These are phyloP conservation scores for Ophiostoma sp. DNA, from an alignment of 2,329 filamentous ascomycete genomes.

Conservation along the genomic window DNA sequence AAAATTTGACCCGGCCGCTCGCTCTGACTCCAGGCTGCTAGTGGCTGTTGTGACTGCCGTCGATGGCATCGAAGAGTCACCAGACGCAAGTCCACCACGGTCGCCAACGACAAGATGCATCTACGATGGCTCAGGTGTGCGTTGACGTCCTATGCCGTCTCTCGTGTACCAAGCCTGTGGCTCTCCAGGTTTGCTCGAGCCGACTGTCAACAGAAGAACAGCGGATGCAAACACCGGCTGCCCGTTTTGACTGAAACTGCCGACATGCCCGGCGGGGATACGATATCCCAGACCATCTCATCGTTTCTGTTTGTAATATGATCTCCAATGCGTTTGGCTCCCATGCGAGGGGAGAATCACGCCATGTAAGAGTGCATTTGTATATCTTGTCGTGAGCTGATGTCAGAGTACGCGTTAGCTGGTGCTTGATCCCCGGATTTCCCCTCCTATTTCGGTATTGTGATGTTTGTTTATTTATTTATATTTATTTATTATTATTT, in stretches of 20 bases:
- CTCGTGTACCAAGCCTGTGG: not conserved
- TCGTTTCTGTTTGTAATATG: not conserved
- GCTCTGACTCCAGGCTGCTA: not conserved
- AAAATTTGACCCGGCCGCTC: not conserved
- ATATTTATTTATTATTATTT: too few relatives aligned
- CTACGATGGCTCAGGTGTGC: not conserved
- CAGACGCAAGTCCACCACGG: not conserved
- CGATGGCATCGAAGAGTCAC: not conserved
- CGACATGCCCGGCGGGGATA: not conserved
- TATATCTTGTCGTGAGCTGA: not conserved
- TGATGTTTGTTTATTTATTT: not conserved
- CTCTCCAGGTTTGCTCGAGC: not conserved
- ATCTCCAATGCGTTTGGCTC: not conserved
- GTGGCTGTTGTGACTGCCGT: not conserved
- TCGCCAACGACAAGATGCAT: not conserved
- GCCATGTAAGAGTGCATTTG: too few relatives aligned
- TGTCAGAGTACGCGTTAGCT: not conserved
- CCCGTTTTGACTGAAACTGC: not conserved
- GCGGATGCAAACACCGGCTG: not conserved
- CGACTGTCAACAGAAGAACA: not conserved
- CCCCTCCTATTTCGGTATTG: not conserved
- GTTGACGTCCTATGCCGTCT: not conserved
- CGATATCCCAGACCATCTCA: not conserved
- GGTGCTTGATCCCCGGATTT: conserved; percentile 3
- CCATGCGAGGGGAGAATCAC: not conserved